Conservation (phyloP, 345 rosid species). For the Cardamine resedifolia region DNA sequence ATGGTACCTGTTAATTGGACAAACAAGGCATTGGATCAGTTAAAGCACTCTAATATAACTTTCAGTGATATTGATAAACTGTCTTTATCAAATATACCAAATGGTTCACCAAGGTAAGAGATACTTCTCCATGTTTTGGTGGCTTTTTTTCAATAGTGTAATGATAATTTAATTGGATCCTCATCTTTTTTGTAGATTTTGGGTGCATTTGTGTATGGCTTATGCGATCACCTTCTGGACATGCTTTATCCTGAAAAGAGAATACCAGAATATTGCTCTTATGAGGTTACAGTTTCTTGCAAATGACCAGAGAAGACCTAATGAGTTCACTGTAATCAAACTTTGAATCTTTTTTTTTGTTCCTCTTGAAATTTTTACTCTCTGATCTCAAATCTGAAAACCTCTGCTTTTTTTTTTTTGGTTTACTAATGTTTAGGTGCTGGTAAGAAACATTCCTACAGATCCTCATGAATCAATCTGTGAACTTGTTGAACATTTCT, state of each 20-base stretch:
- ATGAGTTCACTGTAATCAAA: slow-evolving; percentile 70
- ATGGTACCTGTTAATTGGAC: slow-evolving; percentile 93
- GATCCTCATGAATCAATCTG: slow-evolving; percentile 90
- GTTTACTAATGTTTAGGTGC: slow-evolving; percentile 51
- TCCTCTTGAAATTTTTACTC: neutral
- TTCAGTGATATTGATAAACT: slow-evolving; percentile 79
- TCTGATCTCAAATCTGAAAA: neutral
- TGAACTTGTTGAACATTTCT: slow-evolving; percentile 89
- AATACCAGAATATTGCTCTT: slow-evolving; percentile 70
- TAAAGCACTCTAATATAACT: slow-evolving; percentile 34
- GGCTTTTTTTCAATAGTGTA: neutral
- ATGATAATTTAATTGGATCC: neutral
- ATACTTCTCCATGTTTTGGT: slow-evolving; percentile 5
- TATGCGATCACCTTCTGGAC: slow-evolving; percentile 92
- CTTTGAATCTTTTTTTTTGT: neutral
- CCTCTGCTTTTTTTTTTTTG: neutral
- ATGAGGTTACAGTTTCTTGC: slow-evolving; percentile 96
- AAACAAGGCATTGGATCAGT: slow-evolving; percentile 52
- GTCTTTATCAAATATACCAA: slow-evolving; percentile 85
- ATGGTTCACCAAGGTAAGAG: slow-evolving; percentile 65
- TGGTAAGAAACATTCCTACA: slow-evolving; percentile 78
- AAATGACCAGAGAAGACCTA: slow-evolving; percentile 72
- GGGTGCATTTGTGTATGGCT: slow-evolving; percentile 91
- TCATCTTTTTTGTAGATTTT: slow-evolving; percentile 58
- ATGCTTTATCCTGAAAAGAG: slow-evolving; percentile 77